phyloP scores from a whole-genome alignment of 179 eudicot species.

The Silene noctiflora region DNA sequence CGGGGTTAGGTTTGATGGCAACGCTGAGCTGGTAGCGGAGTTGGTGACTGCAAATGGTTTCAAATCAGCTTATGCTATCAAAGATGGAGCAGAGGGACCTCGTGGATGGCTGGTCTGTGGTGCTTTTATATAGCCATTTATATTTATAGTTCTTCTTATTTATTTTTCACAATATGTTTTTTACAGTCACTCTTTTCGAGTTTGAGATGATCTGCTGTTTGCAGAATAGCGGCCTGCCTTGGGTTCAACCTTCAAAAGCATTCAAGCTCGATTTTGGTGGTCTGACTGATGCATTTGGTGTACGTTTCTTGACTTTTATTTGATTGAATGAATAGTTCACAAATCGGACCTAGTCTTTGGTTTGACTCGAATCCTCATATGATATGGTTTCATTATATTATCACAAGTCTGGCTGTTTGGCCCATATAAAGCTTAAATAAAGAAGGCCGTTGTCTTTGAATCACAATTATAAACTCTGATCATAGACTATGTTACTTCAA shows the following conservation, averaged over 20 bases:
- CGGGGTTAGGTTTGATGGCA: slow-evolving; percentile 84
- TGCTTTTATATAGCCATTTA: background rate
- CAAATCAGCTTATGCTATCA: slow-evolving; percentile 89
- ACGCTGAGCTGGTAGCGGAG: slow-evolving; percentile 94
- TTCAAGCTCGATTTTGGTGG: slow-evolving; percentile 58
- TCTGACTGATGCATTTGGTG: slow-evolving; percentile 56
- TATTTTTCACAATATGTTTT: background rate
- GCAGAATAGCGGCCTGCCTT: slow-evolving; percentile 97
- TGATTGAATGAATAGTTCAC: background rate
- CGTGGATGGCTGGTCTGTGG: slow-evolving; percentile 84
- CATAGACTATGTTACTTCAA: background rate
- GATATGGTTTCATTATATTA: background rate
- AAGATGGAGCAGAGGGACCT: slow-evolving; percentile 98
- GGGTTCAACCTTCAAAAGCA: slow-evolving; percentile 68
- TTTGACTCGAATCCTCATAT: background rate
- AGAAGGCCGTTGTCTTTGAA: background rate
- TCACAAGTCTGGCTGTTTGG: background rate
- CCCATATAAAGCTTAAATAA: background rate
- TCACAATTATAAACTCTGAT: background rate
- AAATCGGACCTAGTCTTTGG: slow-evolving; percentile 2
- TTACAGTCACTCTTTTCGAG: slow-evolving; percentile 4
- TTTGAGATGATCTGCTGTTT: slow-evolving; percentile 25
- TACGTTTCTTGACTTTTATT: slow-evolving; percentile 33
- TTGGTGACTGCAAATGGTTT: slow-evolving; percentile 85
- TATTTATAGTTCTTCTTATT: background rate